Base-by-base conservation (phyloP, 1,139 yeast species). In the Geotrichum aggregatum region DNA sequence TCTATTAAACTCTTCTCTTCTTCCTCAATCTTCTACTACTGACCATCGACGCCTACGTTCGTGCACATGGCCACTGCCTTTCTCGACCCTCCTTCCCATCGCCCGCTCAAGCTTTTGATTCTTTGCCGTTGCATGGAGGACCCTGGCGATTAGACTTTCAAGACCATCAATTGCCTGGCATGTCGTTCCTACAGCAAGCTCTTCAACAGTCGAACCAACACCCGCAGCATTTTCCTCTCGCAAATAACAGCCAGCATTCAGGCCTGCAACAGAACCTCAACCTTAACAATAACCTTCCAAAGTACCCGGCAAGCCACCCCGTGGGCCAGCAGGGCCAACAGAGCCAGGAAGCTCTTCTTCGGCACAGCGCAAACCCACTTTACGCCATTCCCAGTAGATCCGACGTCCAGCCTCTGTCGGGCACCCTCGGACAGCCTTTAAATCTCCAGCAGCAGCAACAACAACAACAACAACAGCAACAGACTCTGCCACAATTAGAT, bases 381-480 rank as follows among this genome's bases (percentile, higher is more conserved):
- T 46, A 46, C 28, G 21, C 31, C 19, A 6, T 46, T 11, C 49
- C 49, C 13, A 41, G 44, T 4, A 18, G 49, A 28, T 21, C 34
- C 7, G 48, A 44, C 24, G 26, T 10, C 31, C 35, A 49, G 44
- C 16, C 57, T 50, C 38, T 26, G 43, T 28, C 21, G 8, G 28
- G 28, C 28, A 8, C 8, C 28, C 28, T 24, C 28, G 8, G 7
- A 5, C 28, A 24, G 11, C 39, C 39, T 10, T 10, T 35, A 10
- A 18, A 35, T 19, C 39, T 8, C 21, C 21, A 53, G 26, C 57
- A 52, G 43, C 52, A 51, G 38, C 38, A 40, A 40, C 54, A 53
- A 24, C 57, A 52, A 44, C 52, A 51, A 38, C 38, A 40, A 40
- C 54, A 50, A 28, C 47, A 41, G 19, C 54, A 40, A 34, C 53